Conservation (phyloP, 208 protist genomes). For the Acanthamoeba lenticulata region DNA sequence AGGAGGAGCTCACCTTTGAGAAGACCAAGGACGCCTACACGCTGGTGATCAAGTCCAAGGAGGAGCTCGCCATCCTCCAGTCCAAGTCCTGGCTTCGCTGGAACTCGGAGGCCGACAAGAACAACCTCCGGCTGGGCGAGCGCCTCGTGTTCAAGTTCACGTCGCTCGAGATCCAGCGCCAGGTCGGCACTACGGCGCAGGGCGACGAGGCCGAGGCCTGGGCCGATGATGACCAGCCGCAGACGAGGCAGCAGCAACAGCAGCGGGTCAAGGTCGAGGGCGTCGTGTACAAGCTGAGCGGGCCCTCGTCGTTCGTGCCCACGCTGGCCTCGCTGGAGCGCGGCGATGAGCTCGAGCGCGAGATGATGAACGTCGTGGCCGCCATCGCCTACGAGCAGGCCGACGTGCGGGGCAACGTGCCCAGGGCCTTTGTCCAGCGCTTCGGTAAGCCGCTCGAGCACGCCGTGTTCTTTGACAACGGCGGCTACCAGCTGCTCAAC, state of each 20-base stretch:
- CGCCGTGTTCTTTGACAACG: slow-evolving; percentile 65
- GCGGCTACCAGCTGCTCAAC: slow-evolving; percentile 63
- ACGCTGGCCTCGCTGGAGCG: slow-evolving; percentile 47
- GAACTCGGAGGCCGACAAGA: slow-evolving; percentile 22
- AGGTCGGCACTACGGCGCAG: neutral
- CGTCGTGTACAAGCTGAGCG: slow-evolving; percentile 58
- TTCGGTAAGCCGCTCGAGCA: slow-evolving; percentile 60
- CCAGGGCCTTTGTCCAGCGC: slow-evolving; percentile 74
- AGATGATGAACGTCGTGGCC: slow-evolving; percentile 69
- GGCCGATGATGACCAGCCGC: neutral
- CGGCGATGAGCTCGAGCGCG: slow-evolving; percentile 13
- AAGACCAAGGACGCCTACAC: slow-evolving; percentile 60
- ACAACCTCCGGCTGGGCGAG: slow-evolving; percentile 30
- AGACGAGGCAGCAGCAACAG: neutral
- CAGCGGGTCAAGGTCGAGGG: neutral
- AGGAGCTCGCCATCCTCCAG: slow-evolving; percentile 63
- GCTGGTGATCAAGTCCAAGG: slow-evolving; percentile 62
- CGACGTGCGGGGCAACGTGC: slow-evolving; percentile 74
- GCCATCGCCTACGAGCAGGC: slow-evolving; percentile 67
- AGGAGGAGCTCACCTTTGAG: slow-evolving; percentile 52
- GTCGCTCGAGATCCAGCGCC: slow-evolving; percentile 46
- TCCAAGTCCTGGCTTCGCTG: slow-evolving; percentile 69
- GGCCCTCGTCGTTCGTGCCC: slow-evolving; percentile 54
- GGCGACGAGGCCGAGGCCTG: neutral
- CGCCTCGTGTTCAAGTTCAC: slow-evolving; percentile 62